Base-by-base conservation (phyloP, 805 yeast genomes). In the Sugiyamaella americana region DNA sequence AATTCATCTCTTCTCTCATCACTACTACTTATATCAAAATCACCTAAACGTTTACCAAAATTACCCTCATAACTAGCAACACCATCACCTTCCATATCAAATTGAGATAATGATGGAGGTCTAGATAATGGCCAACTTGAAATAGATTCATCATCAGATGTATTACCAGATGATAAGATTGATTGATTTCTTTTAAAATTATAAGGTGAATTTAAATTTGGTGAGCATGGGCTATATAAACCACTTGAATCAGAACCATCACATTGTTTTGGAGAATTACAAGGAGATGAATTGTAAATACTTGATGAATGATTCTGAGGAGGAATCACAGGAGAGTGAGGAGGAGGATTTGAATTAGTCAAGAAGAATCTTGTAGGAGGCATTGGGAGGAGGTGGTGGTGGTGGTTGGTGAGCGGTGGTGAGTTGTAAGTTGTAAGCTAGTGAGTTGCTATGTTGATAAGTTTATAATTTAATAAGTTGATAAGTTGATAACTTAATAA, bases 101-200 rank as follows among this genome's bases (percentile, higher is more conserved):
- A 41, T 19, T 41, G 44, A 18, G 44, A 41, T 23, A 41, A 13
- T 5, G 50, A 47, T 4, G 47, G 41, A 29, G 46, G 47, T 5
- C 43, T 18, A 13, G 50, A 49, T 5, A 40, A 22, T 26, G 50
- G 42, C 46, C 51, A 42, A 18, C 50, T 41, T 4, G 50, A 47
- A 11, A 39, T 43, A 29, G 48, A 46, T 19, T 48, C 55, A 2
- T 39, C 48, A 35, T 52, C 55, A 37, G 37, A 37, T 23, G 44
- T 39, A 35, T 10, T 17, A 16, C 10, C 20, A 5, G 37, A 17
- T 13, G 37, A 35, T 16, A 35, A 11, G 18, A 10, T 35, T 5
- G 37, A 6, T 18, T 11, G 20, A 35, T 18, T 21, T 8, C 23
- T 22, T 26, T 13, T 26, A 13, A 8, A 13, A 8, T 8, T 8